A percentile compares a stretch with the other conserved stretches of the same genome.
Conservation (phyloP, 2,329 filamentous ascomycete species). For the Fusarium liriodendri region DNA sequence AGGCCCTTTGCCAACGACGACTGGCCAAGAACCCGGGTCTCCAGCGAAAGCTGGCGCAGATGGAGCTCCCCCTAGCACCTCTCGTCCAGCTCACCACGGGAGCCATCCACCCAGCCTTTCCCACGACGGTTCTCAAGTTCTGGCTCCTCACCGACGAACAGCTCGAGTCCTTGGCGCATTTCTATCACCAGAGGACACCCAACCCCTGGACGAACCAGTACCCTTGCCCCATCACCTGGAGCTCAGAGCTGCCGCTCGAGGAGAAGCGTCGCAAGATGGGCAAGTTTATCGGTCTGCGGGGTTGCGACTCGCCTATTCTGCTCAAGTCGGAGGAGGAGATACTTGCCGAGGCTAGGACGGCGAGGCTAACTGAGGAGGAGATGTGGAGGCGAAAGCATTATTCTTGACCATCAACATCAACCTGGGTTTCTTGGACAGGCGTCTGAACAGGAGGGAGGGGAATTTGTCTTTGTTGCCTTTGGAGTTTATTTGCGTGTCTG, state of each 20-base stretch:
- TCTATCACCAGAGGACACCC: constrained; percentile 77
- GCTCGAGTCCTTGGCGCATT: constrained; percentile 76
- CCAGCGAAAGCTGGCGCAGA: constrained; percentile 70
- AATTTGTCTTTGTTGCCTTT: constrained; percentile 3
- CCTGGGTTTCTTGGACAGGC: neutral
- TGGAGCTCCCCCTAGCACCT: constrained; percentile 73
- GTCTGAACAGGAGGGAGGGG: constrained; percentile 7
- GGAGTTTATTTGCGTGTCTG: constrained; percentile 2
- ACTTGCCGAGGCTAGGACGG: constrained; percentile 54
- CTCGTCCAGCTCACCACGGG: constrained; percentile 74
- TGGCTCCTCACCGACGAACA: constrained; percentile 79
- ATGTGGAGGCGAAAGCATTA: constrained; percentile 59
- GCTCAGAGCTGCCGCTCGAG: constrained; percentile 62
- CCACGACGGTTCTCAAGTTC: constrained; percentile 74
- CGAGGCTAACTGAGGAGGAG: constrained; percentile 58
- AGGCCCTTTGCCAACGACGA: constrained; percentile 44
- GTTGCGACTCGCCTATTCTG: constrained; percentile 56
- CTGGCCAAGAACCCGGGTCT: constrained; percentile 63
- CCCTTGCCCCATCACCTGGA: constrained; percentile 76
- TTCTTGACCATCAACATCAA: constrained; percentile 32
- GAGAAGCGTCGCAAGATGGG: constrained; percentile 80
- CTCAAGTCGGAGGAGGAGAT: constrained; percentile 62
- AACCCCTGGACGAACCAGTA: constrained; percentile 68
- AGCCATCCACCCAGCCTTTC: constrained; percentile 73
- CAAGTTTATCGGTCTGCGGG: constrained; percentile 77